Conservation (phyloP, 202 grass and related monocot species). For the Carex sylvatica region DNA sequence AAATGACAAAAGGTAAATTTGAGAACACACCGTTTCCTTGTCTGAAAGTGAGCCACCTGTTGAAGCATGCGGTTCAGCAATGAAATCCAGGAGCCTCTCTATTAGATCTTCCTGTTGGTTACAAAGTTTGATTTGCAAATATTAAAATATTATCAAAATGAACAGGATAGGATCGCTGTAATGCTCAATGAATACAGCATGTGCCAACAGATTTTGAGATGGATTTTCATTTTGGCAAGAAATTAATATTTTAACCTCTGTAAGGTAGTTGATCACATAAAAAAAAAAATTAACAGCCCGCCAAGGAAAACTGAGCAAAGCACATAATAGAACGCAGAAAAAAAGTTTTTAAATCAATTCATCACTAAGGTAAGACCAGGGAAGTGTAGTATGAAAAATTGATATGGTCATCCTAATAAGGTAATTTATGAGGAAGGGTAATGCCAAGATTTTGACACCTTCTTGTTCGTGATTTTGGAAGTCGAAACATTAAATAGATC, state of each 20-base stretch:
- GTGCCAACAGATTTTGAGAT: background rate
- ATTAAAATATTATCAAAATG: background rate
- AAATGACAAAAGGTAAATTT: slow-evolving; percentile 2
- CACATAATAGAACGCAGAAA: background rate
- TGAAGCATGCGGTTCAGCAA: slow-evolving; percentile 67
- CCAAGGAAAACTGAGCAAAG: slow-evolving; percentile 18
- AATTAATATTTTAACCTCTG: slow-evolving; percentile 14
- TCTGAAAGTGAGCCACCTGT: slow-evolving; percentile 50
- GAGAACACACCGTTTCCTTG: slow-evolving; percentile 28
- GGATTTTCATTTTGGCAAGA: slow-evolving; percentile 28
- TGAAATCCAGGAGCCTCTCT: slow-evolving; percentile 86
- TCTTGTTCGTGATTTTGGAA: slow-evolving; percentile 66
- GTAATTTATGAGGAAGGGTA: background rate
- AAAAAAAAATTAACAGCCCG: slow-evolving; percentile 10
- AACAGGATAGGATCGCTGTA: background rate
- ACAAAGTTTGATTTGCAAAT: background rate
- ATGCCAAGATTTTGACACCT: slow-evolving; percentile 39
- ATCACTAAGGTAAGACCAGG: background rate
- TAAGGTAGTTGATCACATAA: background rate
- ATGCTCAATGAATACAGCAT: background rate
- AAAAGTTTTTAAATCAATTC: background rate
- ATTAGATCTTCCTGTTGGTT: slow-evolving; percentile 79
- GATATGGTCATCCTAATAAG: background rate
- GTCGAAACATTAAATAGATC: slow-evolving; percentile 75
- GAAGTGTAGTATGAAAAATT: background rate